Conservation (phyloP, 345 rosid species). For the Pelargonium nanum region DNA sequence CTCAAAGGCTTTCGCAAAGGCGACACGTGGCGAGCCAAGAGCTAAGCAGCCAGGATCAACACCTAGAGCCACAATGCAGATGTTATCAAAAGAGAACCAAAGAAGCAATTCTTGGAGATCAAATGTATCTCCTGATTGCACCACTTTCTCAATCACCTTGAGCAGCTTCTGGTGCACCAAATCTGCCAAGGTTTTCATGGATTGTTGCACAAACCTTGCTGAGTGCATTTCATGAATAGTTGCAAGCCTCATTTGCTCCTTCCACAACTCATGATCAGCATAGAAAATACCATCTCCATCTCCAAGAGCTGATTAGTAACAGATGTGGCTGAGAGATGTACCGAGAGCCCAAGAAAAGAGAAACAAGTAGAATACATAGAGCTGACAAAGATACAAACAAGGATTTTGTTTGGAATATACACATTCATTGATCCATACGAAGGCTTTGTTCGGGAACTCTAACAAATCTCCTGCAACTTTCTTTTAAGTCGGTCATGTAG, state of each 20-base stretch:
- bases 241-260: conserved; percentile 42
- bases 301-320: no score
- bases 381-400: no score
- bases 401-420: no score
- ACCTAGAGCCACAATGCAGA: conserved; percentile 58
- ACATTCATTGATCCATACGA: no score
- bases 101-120: conserved; percentile 72
- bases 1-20: conserved; percentile 73
- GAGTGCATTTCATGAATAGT: conserved; percentile 64
- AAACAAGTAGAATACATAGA: no score
- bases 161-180: conserved; percentile 49
- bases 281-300: conserved; percentile 67
- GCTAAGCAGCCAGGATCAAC: conserved; percentile 62
- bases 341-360: no score
- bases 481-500: no score
- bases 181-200: conserved; percentile 33
- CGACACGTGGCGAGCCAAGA: conserved; percentile 41
- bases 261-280: conserved; percentile 54
- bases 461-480: no score
- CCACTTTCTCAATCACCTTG: conserved; percentile 27
- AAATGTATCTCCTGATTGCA: conserved; percentile 31
- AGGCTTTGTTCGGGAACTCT: no score
- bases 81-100: conserved; percentile 66
- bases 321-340: no score
- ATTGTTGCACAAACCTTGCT: conserved; percentile 35